These are phyloP conservation scores for Coemansia sp. DNA, from an alignment of 192 early-diverging fungal genomes.

Conservation along the genomic window DNA sequence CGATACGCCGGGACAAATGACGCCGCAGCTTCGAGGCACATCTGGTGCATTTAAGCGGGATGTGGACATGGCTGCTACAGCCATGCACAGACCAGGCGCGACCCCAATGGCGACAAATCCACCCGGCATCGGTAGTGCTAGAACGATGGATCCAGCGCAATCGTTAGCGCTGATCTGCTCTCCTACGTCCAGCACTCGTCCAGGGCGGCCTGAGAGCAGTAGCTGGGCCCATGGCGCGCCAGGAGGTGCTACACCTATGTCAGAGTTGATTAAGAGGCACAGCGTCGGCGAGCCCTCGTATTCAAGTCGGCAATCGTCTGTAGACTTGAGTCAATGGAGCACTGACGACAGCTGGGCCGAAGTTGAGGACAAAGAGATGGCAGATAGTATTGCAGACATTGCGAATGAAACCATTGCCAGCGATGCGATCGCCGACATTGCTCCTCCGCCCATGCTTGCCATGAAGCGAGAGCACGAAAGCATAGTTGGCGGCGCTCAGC, in stretches of 20 bases:
- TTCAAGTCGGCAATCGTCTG: not conserved
- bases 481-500: not conserved
- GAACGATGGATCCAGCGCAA: not conserved
- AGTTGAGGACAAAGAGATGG: not conserved
- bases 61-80: not conserved
- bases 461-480: conserved; percentile 2
- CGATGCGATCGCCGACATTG: not conserved
- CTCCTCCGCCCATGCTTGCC: not conserved
- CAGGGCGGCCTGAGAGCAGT: not conserved
- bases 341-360: conserved; percentile 7
- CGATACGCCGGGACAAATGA: conserved; percentile 18
- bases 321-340: not conserved
- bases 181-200: not conserved
- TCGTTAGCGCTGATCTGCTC: conserved; percentile 12
- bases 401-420: not conserved
- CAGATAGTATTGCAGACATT: not conserved
- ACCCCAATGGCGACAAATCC: not conserved
- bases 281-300: conserved; percentile 9
- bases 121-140: not conserved
- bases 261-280: conserved; percentile 19
- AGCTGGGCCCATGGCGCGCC: not conserved
- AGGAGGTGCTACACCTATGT: not conserved
- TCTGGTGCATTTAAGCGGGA: not conserved
- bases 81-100: not conserved
- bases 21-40: not conserved